Evolutionary conservation across 1,284 basidiomycete species (phyloP).

Genomic region (Meripilus lineatus): DNA sequence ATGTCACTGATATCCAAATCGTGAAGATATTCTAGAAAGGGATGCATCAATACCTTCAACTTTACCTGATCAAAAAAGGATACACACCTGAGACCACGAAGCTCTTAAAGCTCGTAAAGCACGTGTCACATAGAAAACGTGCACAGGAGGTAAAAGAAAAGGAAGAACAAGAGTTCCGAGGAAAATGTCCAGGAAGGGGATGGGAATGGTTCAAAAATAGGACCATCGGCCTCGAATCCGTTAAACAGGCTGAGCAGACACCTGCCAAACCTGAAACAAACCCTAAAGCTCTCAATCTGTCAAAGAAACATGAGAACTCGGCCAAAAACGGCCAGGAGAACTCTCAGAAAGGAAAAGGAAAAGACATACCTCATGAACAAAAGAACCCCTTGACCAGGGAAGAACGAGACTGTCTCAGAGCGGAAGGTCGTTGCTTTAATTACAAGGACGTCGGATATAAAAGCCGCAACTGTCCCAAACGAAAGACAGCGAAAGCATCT

Average conservation of each 20-base stretch:
- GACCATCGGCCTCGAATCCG: background rate
- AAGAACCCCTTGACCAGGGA: too few species aligned
- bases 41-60: conserved; percentile 9
- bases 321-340: conserved; percentile 1
- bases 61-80: conserved; percentile 10
- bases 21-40: conserved; percentile 17
- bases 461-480: too few species aligned
- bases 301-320: background rate
- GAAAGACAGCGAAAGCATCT: background rate
- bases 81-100: too few species aligned
- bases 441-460: too few species aligned
- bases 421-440: too few species aligned
- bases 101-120: too few species aligned
- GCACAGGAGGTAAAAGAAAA: too few species aligned
- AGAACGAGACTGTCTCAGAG: too few species aligned
- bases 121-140: too few species aligned
- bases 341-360: too few species aligned
- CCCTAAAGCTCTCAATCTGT: background rate
- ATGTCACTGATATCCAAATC: conserved; percentile 13
- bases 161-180: background rate
- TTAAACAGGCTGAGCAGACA: background rate
- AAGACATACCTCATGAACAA: too few species aligned
- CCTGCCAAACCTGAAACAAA: background rate
- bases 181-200: background rate
- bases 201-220: conserved; percentile 6